phyloP scores from a whole-genome alignment of 371 early-diverging fungal species.

The Conidiobolus coronatus region DNA sequence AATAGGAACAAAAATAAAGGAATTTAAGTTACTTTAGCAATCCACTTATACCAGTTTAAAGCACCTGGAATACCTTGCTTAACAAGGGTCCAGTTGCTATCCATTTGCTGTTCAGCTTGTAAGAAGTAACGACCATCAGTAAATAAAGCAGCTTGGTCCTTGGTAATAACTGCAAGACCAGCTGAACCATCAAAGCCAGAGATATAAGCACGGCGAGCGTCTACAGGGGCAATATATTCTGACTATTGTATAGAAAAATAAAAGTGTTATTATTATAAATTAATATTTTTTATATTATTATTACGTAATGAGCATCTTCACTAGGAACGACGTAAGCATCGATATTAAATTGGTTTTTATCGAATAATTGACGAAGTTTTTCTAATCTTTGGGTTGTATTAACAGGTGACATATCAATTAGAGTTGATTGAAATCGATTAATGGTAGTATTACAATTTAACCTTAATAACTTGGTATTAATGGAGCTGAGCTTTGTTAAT shows the following conservation, averaged over 20 bases:
- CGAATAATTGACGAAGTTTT: constrained; percentile 49
- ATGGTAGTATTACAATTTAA: no score
- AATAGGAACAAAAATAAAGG: background rate
- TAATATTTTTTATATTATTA: background rate
- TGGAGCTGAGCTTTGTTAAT: no score
- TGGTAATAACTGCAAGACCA: constrained; percentile 57
- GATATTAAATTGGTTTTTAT: constrained; percentile 25
- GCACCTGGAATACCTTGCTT: constrained; percentile 72
- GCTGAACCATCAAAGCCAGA: constrained; percentile 97
- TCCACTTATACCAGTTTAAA: constrained; percentile 73
- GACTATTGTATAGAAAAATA: no score
- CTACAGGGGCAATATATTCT: constrained; percentile 88
- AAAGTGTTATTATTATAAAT: background rate
- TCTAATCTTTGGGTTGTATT: constrained; percentile 29
- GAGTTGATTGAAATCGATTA: no score
- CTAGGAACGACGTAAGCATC: constrained; percentile 77
- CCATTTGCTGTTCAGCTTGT: constrained; percentile 87
- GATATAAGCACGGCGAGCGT: constrained; percentile 83
- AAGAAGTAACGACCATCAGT: constrained; percentile 98
- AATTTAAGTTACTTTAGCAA: constrained; percentile 22
- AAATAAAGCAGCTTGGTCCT: constrained; percentile 53
- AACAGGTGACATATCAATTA: constrained; percentile 9
- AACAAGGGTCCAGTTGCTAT: constrained; percentile 77
- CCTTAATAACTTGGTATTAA: no score
- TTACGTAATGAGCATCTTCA: constrained; percentile 88